A percentile compares a stretch with the other conserved stretches of the same genome.
Conservation (phyloP, 2,329 filamentous ascomycete genomes). For the Epichloe baconii region DNA sequence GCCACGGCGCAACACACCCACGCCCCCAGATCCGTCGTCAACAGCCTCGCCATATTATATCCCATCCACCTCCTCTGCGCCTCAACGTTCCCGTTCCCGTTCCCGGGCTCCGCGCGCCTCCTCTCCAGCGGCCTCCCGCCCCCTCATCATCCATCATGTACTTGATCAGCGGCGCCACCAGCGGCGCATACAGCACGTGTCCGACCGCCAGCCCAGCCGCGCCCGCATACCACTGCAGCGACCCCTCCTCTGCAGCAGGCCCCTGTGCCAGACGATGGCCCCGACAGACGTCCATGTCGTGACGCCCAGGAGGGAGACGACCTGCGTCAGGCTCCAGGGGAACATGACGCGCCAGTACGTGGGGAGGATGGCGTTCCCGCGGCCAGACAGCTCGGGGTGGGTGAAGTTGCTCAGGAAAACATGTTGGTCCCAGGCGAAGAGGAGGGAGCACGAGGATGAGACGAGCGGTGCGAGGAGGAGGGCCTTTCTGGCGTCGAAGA, state of each 20-base stretch:
- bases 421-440: slow-evolving; percentile 31
- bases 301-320: slow-evolving; percentile 20
- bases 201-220: slow-evolving; percentile 18
- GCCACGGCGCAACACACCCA: slow-evolving; percentile 21
- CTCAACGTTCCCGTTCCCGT: slow-evolving; percentile 11
- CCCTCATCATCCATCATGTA: slow-evolving; percentile 16
- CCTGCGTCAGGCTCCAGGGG: slow-evolving; percentile 18
- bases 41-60: slow-evolving; percentile 18
- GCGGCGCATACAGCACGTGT: slow-evolving; percentile 22
- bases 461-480: slow-evolving; percentile 32
- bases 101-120: slow-evolving; percentile 8
- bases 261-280: slow-evolving; percentile 13
- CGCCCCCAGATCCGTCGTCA: slow-evolving; percentile 21
- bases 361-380: slow-evolving; percentile 25
- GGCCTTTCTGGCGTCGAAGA: slow-evolving; percentile 24
- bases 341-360: slow-evolving; percentile 31
- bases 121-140: slow-evolving; percentile 6
- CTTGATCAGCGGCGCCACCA: slow-evolving; percentile 19
- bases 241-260: slow-evolving; percentile 12
- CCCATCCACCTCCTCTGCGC: slow-evolving; percentile 19
- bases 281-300: slow-evolving; percentile 20
- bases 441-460: slow-evolving; percentile 32
- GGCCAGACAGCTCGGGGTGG: slow-evolving; percentile 13
- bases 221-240: slow-evolving; percentile 20
- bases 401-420: slow-evolving; percentile 27